A percentile compares a stretch with the other conserved stretches of the same genome.
Conservation (phyloP, 1,139 yeast species). For the Candida albicans region DNA sequence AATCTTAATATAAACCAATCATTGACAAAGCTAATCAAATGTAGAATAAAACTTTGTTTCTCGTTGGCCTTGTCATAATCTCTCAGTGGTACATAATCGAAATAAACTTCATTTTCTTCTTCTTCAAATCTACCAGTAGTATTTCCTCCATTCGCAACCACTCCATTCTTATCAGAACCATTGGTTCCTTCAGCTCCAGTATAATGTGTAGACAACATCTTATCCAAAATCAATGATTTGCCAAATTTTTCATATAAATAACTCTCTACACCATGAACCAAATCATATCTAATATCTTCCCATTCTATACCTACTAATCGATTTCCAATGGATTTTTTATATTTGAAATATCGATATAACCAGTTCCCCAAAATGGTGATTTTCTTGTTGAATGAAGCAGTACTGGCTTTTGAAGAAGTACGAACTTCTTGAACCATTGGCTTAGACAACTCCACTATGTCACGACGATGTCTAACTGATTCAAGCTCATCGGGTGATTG, state of each 20-base stretch:
- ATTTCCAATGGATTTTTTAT: slow-evolving; percentile 39
- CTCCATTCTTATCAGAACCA: background rate
- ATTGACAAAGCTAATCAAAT: slow-evolving; percentile 28
- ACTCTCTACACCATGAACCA: slow-evolving; percentile 39
- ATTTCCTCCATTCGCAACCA: slow-evolving; percentile 1
- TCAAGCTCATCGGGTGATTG: slow-evolving; percentile 15
- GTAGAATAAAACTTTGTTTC: slow-evolving; percentile 27
- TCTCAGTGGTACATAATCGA: slow-evolving; percentile 30
- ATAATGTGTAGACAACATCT: background rate
- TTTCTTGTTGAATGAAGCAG: slow-evolving; percentile 31
- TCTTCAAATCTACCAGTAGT: slow-evolving; percentile 2
- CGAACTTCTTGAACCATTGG: slow-evolving; percentile 33
- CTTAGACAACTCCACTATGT: slow-evolving; percentile 26
- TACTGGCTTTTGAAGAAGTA: slow-evolving; percentile 30
- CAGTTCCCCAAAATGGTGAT: slow-evolving; percentile 31
- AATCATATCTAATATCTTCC: slow-evolving; percentile 46
- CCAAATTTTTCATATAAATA: slow-evolving; percentile 38
- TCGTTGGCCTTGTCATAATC: slow-evolving; percentile 40
- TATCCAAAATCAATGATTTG: slow-evolving; percentile 16
- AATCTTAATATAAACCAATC: slow-evolving; percentile 23
- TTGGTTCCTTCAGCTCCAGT: background rate
- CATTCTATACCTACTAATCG: slow-evolving; percentile 46
- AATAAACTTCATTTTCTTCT: slow-evolving; percentile 11
- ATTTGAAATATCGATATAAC: slow-evolving; percentile 40
- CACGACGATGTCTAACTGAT: slow-evolving; percentile 23